Conservation (phyloP, 2,329 filamentous ascomycete genomes). For the Biscogniauxia marginata region DNA sequence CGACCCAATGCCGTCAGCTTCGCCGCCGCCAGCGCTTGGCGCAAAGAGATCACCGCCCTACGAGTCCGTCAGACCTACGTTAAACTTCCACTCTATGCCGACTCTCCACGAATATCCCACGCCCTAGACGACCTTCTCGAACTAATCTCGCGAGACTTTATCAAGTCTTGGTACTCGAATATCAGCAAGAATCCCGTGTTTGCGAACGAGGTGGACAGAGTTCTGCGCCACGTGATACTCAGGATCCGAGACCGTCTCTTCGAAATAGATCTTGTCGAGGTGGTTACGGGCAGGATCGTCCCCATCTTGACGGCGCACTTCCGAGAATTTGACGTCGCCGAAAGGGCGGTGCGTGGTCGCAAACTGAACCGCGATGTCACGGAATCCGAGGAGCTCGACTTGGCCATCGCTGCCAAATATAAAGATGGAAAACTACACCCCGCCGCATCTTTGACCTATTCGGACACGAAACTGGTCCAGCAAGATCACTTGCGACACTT, state of each 20-base stretch:
- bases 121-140: conserved; percentile 77
- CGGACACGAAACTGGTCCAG: conserved; percentile 80
- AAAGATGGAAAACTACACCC: conserved; percentile 83
- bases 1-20: conserved; percentile 56
- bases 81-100: conserved; percentile 68
- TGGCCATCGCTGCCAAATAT: conserved; percentile 94
- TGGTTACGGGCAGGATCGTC: conserved; percentile 77
- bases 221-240: conserved; percentile 69
- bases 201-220: conserved; percentile 79
- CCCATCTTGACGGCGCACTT: conserved; percentile 88
- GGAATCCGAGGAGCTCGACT: conserved; percentile 91
- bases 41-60: conserved; percentile 65
- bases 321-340: conserved; percentile 86
- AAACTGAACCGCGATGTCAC: conserved; percentile 88
- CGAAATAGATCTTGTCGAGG: conserved; percentile 78
- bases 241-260: conserved; percentile 71
- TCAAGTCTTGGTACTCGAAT: conserved; percentile 81
- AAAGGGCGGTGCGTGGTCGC: conserved; percentile 80
- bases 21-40: conserved; percentile 63
- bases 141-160: conserved; percentile 77
- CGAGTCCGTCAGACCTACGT: conserved; percentile 66
- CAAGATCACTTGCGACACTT: conserved; percentile 83
- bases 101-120: conserved; percentile 74
- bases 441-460: conserved; percentile 78
- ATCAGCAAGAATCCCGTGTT: conserved; percentile 83